phyloP scores from a whole-genome alignment of 352 stramenopile species.

The Pseudoperonospora humuli region DNA sequence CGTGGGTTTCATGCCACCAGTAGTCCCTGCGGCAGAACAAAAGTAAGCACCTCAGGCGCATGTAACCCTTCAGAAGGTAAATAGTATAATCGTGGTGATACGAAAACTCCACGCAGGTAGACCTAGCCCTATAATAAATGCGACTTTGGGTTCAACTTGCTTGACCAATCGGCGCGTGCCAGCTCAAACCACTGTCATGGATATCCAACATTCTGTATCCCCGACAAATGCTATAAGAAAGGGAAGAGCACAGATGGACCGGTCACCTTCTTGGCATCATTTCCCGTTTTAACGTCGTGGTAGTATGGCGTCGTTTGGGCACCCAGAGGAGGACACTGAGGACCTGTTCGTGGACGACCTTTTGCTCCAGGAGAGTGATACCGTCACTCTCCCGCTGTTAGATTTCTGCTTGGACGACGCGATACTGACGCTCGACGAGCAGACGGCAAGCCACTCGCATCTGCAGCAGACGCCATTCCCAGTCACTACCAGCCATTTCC shows the following conservation, averaged over 20 bases:
- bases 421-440: slow-evolving; percentile 19
- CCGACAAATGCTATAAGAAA: no score
- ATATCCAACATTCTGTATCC: neutral
- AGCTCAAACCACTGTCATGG: neutral
- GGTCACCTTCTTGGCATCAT: no score
- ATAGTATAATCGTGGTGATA: no score
- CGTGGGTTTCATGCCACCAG: no score
- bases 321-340: neutral
- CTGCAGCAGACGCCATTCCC: slow-evolving; percentile 12
- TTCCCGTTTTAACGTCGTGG: neutral
- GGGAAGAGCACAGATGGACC: no score
- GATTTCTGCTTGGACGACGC: slow-evolving; percentile 30
- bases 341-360: slow-evolving; percentile 44
- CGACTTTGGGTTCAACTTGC: slow-evolving; percentile 28
- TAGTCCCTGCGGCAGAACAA: no score
- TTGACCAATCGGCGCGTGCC: neutral
- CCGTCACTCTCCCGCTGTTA: slow-evolving; percentile 28
- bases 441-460: slow-evolving; percentile 8
- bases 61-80: no score
- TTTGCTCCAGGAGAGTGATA: slow-evolving; percentile 34
- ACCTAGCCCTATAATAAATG: no score
- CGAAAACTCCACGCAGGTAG: no score
- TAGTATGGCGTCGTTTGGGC: slow-evolving; percentile 2
- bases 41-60: no score
- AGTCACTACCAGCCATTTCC: slow-evolving; percentile 2